Base-by-base conservation (phyloP, 345 rosid species). In the Linum lewisii region DNA sequence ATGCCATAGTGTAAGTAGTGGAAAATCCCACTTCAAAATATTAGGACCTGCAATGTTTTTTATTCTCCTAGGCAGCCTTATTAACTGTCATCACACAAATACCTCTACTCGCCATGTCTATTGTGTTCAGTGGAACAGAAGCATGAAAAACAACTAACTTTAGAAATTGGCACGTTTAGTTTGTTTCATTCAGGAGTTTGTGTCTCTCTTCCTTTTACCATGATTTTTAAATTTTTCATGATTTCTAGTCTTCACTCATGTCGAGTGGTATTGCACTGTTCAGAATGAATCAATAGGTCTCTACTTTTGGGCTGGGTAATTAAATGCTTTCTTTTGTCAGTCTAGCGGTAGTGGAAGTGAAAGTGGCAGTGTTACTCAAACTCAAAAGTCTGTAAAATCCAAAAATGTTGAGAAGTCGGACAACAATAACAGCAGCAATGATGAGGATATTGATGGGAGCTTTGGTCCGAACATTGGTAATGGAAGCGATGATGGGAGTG, bases 401-500 rank as follows among this genome's bases (percentile, higher is more conserved):
- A 77, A 57, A 24, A 29, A 70, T 45, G 64, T 66, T 63, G 78
- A 79, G 18, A 60, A 65, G 65, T 74, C 72, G 3, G 70, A 32
- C 37, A 72, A 71, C 24, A 60, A 63, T 36, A 62, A 24, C 13
- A 69, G 69, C 57, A 74, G 79, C 67, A 72, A 65, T 58, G 59
- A 69, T 23, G 74, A 67, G 51, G 69, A 74, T 8, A 70, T 64
- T 54, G 69, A 24, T 36, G 67, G 68, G 25, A 77, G 79, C 65
- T 49, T 59, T 14, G 79, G 82, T 58, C 60, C 77, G 54, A 65
- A 68, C 62, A 60, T 58, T 56, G 65, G 73, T 18, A 77, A 75
- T 63, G 77, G 72, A 65, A 81, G 85, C 65, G 81, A 75, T 45
- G 59, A 73, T 67, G 80, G 82, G 44, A 81, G 82, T 21, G 75